phyloP scores from a whole-genome alignment of 2,329 filamentous ascomycete genomes.

The Microcyclospora pomicola region DNA sequence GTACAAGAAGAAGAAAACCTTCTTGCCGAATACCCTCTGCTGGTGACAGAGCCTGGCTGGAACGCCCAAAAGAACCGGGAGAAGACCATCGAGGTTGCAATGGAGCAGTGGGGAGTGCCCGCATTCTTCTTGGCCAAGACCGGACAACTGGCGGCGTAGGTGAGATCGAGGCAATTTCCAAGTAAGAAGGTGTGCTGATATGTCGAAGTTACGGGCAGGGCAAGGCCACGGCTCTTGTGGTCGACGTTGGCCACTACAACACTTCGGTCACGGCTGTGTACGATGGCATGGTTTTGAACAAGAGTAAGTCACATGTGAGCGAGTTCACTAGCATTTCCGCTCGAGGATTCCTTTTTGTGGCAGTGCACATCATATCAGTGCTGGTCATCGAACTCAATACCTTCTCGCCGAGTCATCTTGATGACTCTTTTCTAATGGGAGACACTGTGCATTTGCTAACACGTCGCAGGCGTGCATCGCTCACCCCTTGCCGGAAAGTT shows the following conservation, averaged over 20 bases:
- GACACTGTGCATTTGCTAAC: background rate
- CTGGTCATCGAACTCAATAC: background rate
- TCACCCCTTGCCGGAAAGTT: conserved; percentile 80
- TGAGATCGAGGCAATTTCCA: conserved; percentile 7
- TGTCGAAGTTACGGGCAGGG: conserved; percentile 60
- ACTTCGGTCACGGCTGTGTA: conserved; percentile 83
- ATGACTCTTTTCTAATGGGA: no score
- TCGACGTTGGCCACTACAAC: conserved; percentile 81
- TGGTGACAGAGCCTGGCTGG: conserved; percentile 92
- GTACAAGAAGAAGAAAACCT: conserved; percentile 54
- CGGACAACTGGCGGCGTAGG: conserved; percentile 67
- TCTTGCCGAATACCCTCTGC: conserved; percentile 73
- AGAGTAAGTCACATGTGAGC: conserved; percentile 29
- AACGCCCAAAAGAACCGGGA: conserved; percentile 78
- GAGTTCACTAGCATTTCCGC: background rate
- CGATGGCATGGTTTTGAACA: conserved; percentile 86
- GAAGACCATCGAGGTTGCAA: conserved; percentile 88
- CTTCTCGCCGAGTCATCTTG: no score
- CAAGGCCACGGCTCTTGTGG: conserved; percentile 81
- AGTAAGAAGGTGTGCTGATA: conserved; percentile 8
- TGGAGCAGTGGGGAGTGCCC: conserved; percentile 92
- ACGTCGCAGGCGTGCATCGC: conserved; percentile 52
- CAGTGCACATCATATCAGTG: no score
- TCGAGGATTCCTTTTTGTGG: no score
- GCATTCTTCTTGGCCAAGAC: conserved; percentile 88